Conservation (phyloP, 2,329 filamentous ascomycete genomes). For the Neospermospora avenae region DNA sequence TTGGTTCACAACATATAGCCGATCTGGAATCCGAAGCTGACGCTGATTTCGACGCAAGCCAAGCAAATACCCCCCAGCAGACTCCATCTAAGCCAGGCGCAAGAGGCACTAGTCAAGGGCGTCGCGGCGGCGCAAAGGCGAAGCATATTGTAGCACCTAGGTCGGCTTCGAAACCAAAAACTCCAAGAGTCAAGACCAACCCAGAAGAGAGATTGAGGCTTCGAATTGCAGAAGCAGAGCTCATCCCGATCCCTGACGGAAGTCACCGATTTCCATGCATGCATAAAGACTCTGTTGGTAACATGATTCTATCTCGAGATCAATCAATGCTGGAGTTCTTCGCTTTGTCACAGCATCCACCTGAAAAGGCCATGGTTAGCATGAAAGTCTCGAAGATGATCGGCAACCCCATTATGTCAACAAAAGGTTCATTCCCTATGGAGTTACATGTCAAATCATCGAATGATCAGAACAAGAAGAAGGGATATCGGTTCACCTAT, state of each 20-base stretch:
- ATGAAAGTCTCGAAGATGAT: constrained; percentile 23
- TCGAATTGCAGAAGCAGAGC: constrained; percentile 10
- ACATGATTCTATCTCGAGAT: constrained; percentile 29
- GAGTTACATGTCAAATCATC: constrained; percentile 27
- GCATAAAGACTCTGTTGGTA: constrained; percentile 26
- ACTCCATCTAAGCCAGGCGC: neutral
- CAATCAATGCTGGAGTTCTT: constrained; percentile 26
- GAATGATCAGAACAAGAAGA: constrained; percentile 9
- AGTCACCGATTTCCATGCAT: constrained; percentile 23
- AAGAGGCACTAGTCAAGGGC: neutral
- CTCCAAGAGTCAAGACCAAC: neutral
- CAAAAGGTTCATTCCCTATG: constrained; percentile 32
- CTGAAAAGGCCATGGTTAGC: constrained; percentile 18
- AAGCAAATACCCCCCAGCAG: neutral
- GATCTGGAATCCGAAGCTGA: neutral
- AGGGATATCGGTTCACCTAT: constrained; percentile 28
- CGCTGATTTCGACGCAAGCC: neutral
- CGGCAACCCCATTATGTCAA: constrained; percentile 29
- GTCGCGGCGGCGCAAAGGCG: neutral
- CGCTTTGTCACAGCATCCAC: constrained; percentile 10
- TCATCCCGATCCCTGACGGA: constrained; percentile 16
- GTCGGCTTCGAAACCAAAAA: neutral
- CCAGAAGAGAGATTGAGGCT: neutral
- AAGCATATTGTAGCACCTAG: neutral
- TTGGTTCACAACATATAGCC: too few species aligned